Conservation (phyloP, 805 yeast species). For the Sungouiozyma ichnusensis region DNA sequence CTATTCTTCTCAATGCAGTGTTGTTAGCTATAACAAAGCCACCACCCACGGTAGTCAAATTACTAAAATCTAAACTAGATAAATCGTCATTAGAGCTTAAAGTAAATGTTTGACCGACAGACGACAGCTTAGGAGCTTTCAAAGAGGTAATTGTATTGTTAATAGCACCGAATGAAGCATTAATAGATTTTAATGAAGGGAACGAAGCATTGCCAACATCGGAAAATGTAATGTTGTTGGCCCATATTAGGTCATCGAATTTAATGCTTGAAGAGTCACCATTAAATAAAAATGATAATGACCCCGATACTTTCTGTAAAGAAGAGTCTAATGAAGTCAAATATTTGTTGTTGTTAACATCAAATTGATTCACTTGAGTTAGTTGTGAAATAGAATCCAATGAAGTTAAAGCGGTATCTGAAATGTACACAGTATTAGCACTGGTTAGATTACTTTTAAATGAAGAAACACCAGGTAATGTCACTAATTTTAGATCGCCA, state of each 20-base stretch:
- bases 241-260: slow-evolving; percentile 66
- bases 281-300: slow-evolving; percentile 74
- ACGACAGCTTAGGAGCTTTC: slow-evolving; percentile 41
- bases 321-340: slow-evolving; percentile 62
- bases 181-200: slow-evolving; percentile 56
- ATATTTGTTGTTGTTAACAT: slow-evolving; percentile 85
- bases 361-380: slow-evolving; percentile 41
- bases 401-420: slow-evolving; percentile 62
- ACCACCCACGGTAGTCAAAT: slow-evolving; percentile 73
- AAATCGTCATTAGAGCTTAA: slow-evolving; percentile 65
- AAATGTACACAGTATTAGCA: slow-evolving; percentile 57
- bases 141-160: slow-evolving; percentile 53
- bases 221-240: slow-evolving; percentile 79
- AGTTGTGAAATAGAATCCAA: slow-evolving; percentile 51
- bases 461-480: slow-evolving; percentile 71
- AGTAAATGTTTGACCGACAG: slow-evolving; percentile 74
- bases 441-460: slow-evolving; percentile 65
- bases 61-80: slow-evolving; percentile 54
- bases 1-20: slow-evolving; percentile 52
- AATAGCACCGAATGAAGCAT: slow-evolving; percentile 73
- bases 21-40: slow-evolving; percentile 86
- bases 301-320: slow-evolving; percentile 60
- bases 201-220: slow-evolving; percentile 68
- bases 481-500: slow-evolving; percentile 67
- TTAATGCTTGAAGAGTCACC: slow-evolving; percentile 61